Evolutionary conservation across 2,329 filamentous ascomycete species (phyloP).

Genomic region (Aspergillus sp.): DNA sequence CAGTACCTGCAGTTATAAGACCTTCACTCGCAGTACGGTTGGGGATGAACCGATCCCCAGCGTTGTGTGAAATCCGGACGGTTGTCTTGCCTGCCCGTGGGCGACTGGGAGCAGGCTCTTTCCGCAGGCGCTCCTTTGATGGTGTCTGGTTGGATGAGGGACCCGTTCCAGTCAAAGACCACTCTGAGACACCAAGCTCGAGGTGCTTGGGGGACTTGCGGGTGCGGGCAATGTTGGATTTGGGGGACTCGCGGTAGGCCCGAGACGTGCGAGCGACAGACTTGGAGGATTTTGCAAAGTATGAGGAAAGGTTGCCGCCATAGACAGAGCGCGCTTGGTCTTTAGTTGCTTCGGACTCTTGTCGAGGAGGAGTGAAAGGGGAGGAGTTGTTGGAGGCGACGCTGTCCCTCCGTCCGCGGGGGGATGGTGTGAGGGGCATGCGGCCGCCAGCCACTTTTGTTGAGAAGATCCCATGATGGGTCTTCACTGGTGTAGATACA

Average conservation of each 20-base stretch:
- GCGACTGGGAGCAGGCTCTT: constrained; percentile 54
- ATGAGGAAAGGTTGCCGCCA: constrained; percentile 73
- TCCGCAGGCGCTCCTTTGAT: constrained; percentile 57
- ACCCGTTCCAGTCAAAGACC: constrained; percentile 83
- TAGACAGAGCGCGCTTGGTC: constrained; percentile 69
- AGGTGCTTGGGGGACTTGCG: constrained; percentile 78
- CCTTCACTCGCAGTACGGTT: constrained; percentile 89
- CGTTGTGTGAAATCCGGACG: constrained; percentile 65
- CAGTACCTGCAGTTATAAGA: constrained; percentile 75
- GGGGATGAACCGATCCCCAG: constrained; percentile 91
- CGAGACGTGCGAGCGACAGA: constrained; percentile 43
- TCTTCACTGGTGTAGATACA: constrained; percentile 91
- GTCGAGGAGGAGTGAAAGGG: constrained; percentile 72
- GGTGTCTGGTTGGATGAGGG: constrained; percentile 57
- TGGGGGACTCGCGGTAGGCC: constrained; percentile 80
- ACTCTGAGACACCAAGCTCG: constrained; percentile 90
- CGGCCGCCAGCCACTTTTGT: constrained; percentile 90
- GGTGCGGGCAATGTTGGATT: constrained; percentile 79
- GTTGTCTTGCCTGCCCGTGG: constrained; percentile 68
- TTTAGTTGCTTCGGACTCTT: constrained; percentile 55
- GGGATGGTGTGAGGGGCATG: constrained; percentile 91
- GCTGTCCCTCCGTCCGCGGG: constrained; percentile 61
- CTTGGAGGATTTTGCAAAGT: constrained; percentile 64
- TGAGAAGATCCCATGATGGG: constrained; percentile 88
- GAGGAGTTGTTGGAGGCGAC: constrained; percentile 60